These are phyloP conservation scores for Rosa persica DNA, from an alignment of 306 rosid genomes.

Conservation along the genomic window DNA sequence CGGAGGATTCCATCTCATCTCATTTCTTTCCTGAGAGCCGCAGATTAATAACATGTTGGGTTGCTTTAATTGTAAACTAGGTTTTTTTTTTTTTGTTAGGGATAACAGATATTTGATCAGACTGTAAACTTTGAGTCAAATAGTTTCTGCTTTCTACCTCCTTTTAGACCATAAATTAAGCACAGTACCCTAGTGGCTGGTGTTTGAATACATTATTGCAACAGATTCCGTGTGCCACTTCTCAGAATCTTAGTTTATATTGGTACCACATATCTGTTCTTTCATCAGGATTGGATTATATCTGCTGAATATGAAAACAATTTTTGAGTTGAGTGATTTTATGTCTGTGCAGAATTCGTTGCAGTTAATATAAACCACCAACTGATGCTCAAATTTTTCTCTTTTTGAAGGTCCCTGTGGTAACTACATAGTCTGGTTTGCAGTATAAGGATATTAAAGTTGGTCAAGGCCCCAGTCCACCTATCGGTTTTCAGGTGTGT, in stretches of 20 bases:
- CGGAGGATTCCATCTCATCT: slow-evolving; percentile 22
- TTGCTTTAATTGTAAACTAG: background rate
- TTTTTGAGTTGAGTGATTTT: background rate
- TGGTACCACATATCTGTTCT: background rate
- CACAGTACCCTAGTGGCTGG: background rate
- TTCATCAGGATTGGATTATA: background rate
- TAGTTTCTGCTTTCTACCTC: background rate
- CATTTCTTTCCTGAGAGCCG: slow-evolving; percentile 28
- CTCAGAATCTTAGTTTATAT: background rate
- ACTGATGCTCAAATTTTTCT: slow-evolving; percentile 15
- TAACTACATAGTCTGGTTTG: slow-evolving; percentile 89
- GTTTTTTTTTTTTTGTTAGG: slow-evolving; percentile 6
- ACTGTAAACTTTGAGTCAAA: background rate
- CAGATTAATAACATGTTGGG: background rate
- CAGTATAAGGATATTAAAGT: slow-evolving; percentile 86
- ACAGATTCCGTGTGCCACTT: background rate
- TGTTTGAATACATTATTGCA: background rate
- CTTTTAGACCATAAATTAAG: background rate
- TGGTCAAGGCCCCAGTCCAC: slow-evolving; percentile 88
- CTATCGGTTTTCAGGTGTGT: slow-evolving; percentile 88
- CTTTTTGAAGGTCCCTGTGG: slow-evolving; percentile 61
- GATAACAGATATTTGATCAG: background rate
- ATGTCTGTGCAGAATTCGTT: background rate
- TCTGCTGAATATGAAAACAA: background rate
- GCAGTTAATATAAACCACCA: background rate